Conservation (phyloP, 164 flowering plant genomes). For the Sedum album region DNA sequence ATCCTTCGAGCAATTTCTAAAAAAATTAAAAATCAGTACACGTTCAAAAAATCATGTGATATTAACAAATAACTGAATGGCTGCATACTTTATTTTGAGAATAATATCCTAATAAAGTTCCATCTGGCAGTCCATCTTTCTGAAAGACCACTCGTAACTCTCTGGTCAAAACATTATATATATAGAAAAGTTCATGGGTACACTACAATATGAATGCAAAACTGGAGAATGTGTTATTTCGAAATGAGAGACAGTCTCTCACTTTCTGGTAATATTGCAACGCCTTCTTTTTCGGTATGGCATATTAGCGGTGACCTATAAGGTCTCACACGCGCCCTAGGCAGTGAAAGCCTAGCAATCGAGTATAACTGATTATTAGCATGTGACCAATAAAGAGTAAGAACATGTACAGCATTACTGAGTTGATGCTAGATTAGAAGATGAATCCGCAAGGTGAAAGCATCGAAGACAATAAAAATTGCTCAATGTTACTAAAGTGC, state of each 20-base stretch:
- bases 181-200: not conserved
- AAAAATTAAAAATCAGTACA: not conserved
- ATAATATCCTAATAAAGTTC: constrained; percentile 76
- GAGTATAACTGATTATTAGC: not conserved
- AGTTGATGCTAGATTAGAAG: not conserved
- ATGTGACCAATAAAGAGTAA: not conserved
- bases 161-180: constrained; percentile 26
- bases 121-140: constrained; percentile 77
- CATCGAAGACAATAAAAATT: not conserved
- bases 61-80: not conserved
- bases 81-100: constrained; percentile 63
- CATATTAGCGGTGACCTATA: not conserved
- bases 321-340: not conserved
- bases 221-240: not conserved
- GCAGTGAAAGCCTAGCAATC: not conserved
- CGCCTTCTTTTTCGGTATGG: not conserved
- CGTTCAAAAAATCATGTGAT: not conserved
- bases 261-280: constrained; percentile 2
- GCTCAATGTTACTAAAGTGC: not conserved
- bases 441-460: not conserved
- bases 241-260: not conserved
- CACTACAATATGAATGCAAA: not conserved
- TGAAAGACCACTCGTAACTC: constrained; percentile 76
- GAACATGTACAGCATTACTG: not conserved
- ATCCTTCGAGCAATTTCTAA: constrained; percentile 74